Percentiles rank a stretch among this genome's conserved stretches.
These are phyloP conservation scores for Butyriboletus loyo DNA, from an alignment of 768 basidiomycete genomes.

Conservation along the genomic window DNA sequence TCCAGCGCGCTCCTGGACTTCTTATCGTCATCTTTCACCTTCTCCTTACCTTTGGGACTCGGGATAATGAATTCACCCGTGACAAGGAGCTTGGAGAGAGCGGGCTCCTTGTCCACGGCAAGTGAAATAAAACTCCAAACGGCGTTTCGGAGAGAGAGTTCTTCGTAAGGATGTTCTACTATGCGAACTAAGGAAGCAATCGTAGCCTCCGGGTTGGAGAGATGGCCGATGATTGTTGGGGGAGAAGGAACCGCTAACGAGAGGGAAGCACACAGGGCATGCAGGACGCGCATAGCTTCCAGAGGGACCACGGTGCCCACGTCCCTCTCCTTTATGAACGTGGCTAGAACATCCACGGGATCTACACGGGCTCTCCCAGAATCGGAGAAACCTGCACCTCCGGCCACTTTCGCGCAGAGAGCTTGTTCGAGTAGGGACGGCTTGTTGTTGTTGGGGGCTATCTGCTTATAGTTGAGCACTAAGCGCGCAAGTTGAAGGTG, in stretches of 20 bases:
- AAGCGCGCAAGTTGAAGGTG: slow-evolving; percentile 60
- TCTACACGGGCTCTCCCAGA: slow-evolving; percentile 51
- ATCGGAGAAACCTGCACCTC: slow-evolving; percentile 44
- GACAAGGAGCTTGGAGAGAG: slow-evolving; percentile 76
- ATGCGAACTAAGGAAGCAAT: slow-evolving; percentile 67
- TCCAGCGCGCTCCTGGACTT: slow-evolving; percentile 58
- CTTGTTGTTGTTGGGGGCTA: slow-evolving; percentile 39
- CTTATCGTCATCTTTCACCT: slow-evolving; percentile 29
- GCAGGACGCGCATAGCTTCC: slow-evolving; percentile 65
- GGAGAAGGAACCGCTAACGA: slow-evolving; percentile 57
- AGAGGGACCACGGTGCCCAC: slow-evolving; percentile 59
- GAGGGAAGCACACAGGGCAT: slow-evolving; percentile 63
- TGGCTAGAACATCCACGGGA: slow-evolving; percentile 72
- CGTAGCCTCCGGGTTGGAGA: slow-evolving; percentile 72
- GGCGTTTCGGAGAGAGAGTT: slow-evolving; percentile 63
- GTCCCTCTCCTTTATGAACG: slow-evolving; percentile 63
- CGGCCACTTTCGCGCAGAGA: slow-evolving; percentile 60
- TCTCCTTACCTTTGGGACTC: slow-evolving; percentile 38
- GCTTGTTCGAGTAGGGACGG: slow-evolving; percentile 74
- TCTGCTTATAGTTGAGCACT: slow-evolving; percentile 64
- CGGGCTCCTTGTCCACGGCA: slow-evolving; percentile 83
- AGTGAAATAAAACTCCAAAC: slow-evolving; percentile 84
- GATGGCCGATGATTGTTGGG: slow-evolving; percentile 73
- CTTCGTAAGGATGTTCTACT: slow-evolving; percentile 77
- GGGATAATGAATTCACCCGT: slow-evolving; percentile 65